Base-by-base conservation (phyloP, 1,284 basidiomycete species). In the Ganoderma resinaceum region DNA sequence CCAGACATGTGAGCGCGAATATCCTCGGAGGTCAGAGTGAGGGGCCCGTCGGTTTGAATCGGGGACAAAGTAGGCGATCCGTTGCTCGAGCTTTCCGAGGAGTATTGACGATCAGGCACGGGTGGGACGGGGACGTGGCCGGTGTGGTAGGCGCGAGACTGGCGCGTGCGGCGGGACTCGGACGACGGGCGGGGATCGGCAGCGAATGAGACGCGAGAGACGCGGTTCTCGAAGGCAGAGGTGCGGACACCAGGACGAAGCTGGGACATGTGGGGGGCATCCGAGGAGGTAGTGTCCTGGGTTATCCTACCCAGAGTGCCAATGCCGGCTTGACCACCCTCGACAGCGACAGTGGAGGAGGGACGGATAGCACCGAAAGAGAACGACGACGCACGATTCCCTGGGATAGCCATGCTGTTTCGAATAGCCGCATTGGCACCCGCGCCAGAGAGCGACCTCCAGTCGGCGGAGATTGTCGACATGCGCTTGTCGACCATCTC, bases 401-500 rank as follows among this genome's bases (percentile, higher is more conserved):
- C 78, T 31, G 72, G 65, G 58, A 87, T 79, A 20, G 90, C 89
- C 59, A 95, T 89, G 63, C 89, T 91, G 71, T 85, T 85, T 67
- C 93, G 86, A 70, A 94, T 89, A 8, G 91, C 92, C 46, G 89
- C 91, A 43, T 85, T 84, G 1, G 93, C 93, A 63, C 92, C 93
- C 2, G 87, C 89, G 12, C 86, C 84, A 3, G 91, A 89, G 76
- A 95, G 90, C 42, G 86, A 84, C 76, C 89, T 89, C 93, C 94
- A 95, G 75, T 94, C 91, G 16, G 83, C 82, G 8, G 89, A 90
- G 72, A 94, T 89, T 69, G 90, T 90, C 20, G 90, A 91, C 94
- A 95, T 95, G 77, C 95, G 89, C 81, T 90, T 88, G 84, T 95
- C 90, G 80, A 96, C 80, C 38, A 82, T 84, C 78, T 89, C 85